Conservation (phyloP, 2,329 filamentous ascomycete genomes). For the Emergomyces orientalis region DNA sequence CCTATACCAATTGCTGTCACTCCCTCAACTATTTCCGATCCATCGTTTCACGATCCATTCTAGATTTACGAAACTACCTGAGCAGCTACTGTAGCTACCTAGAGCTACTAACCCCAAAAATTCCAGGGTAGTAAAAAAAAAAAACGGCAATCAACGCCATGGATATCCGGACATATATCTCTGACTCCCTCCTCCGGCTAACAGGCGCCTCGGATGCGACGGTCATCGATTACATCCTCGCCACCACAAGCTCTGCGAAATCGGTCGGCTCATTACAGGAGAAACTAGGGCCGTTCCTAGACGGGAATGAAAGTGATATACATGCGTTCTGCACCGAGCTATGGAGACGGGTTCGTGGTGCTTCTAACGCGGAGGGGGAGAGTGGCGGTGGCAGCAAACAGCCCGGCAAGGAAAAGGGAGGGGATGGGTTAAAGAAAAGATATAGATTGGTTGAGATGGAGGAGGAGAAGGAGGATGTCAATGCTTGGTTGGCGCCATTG, state of each 20-base stretch:
- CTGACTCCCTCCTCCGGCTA: conserved; percentile 44
- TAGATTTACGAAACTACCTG: background rate
- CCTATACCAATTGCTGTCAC: background rate
- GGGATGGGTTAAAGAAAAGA: conserved; percentile 26
- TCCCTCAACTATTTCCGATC: background rate
- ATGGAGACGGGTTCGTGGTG: conserved; percentile 28
- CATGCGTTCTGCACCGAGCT: conserved; percentile 41
- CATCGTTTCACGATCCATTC: background rate
- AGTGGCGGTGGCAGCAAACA: conserved; percentile 10
- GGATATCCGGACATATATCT: conserved; percentile 37
- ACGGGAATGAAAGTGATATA: conserved; percentile 40
- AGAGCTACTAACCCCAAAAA: background rate
- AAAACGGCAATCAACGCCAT: conserved; percentile 19
- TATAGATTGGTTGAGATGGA: conserved; percentile 49
- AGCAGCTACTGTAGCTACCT: background rate
- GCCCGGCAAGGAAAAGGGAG: conserved; percentile 10
- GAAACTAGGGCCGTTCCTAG: conserved; percentile 45
- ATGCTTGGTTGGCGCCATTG: conserved; percentile 21
- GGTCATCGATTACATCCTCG: conserved; percentile 48
- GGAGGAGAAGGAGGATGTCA: conserved; percentile 32
- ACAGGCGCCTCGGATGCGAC: conserved; percentile 49
- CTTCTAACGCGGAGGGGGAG: conserved; percentile 15
- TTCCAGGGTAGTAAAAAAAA: background rate
- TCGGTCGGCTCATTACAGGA: conserved; percentile 41
- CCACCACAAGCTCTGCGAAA: conserved; percentile 44